Base-by-base conservation (phyloP, 163 green algal genomes). In the Prototheca wickerhamii region DNA sequence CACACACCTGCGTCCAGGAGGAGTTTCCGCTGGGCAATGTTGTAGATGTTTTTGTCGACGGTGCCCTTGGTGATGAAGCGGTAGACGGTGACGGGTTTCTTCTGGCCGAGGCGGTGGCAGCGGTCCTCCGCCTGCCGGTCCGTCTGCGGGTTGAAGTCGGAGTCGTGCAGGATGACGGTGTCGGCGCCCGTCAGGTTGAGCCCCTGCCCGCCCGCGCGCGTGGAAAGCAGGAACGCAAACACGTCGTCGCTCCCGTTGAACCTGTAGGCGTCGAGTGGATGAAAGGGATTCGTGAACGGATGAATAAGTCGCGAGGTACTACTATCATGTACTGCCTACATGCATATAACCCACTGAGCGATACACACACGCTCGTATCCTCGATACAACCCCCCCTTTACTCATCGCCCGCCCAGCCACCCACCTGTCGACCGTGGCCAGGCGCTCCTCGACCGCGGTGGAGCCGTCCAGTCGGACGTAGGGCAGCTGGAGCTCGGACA, bases 101-200 rank as follows among this genome's bases (percentile, higher is more conserved):
- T 93, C 80, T 98, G 92, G 7, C 92, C 92, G 55, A 98, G 76
- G 23, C 60, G 50, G 65, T 75, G 72, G 53, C 57, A 67, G 32
- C 92, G 67, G 72, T 97, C 91, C 78, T 95, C 89, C 3, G 85
- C 85, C 73, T 93, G 86, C 3, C 70, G 51, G 71, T 93, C 86
- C n/a, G 87, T 82, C 74, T 89, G 79, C 4, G 85, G 85, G 63
- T 92, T 92, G 83, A 92, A 94, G 76, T 92, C 91, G 51, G 94
- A 80, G 66, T 98, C 91, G 69, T 97, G 88, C 67, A 98, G 74
- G 60, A 97, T 88, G 54, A 98, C 92, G 0, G 90, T 95, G 79
- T 97, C 90, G 18, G 92, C 92, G 29, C 89, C 90, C 8, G 85
- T 90, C 30, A 95, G 84, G 77, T 95, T 95, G 43, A 95, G 80